These are phyloP conservation scores for Albugo laibachii DNA, from an alignment of 352 stramenopile genomes.

Conservation along the genomic window DNA sequence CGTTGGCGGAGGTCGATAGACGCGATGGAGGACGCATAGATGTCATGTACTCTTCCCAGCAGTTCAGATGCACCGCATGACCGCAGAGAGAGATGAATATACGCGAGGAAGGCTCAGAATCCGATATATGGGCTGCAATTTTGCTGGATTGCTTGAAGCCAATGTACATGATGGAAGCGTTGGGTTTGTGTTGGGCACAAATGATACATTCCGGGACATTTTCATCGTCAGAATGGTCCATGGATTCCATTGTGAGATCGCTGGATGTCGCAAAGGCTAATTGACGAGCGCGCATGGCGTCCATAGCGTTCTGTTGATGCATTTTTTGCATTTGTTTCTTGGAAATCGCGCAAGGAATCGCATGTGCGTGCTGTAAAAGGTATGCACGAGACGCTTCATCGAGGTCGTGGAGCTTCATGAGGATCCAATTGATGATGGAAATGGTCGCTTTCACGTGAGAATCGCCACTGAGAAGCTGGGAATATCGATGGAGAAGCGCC, in stretches of 20 bases:
- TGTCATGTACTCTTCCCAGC: slow-evolving; percentile 80
- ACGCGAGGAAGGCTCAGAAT: slow-evolving; percentile 12
- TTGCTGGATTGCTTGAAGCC: slow-evolving; percentile 53
- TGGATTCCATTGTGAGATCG: too few relatives aligned
- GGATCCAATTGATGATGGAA: slow-evolving; percentile 62
- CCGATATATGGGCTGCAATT: slow-evolving; percentile 23
- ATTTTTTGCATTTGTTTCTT: slow-evolving; percentile 59
- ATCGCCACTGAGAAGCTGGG: too few relatives aligned
- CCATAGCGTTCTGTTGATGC: slow-evolving; percentile 63
- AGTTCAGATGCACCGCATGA: slow-evolving; percentile 79
- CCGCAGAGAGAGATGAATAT: slow-evolving; percentile 72
- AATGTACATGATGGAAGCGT: slow-evolving; percentile 75
- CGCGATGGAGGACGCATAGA: slow-evolving; percentile 54
- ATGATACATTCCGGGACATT: slow-evolving; percentile 60
- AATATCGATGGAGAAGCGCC: slow-evolving; percentile 13
- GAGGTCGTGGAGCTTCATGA: slow-evolving; percentile 34
- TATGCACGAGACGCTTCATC: slow-evolving; percentile 19
- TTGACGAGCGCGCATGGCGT: slow-evolving; percentile 65
- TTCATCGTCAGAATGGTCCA: too few relatives aligned
- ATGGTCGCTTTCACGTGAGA: slow-evolving; percentile 38
- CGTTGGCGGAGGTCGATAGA: too few relatives aligned
- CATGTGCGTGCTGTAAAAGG: slow-evolving; percentile 14
- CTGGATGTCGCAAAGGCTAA: slow-evolving; percentile 51
- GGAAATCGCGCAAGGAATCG: slow-evolving; percentile 10
- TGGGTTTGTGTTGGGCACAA: slow-evolving; percentile 66